phyloP scores from a whole-genome alignment of 2,329 filamentous ascomycete genomes.

The Fusarium redolens region DNA sequence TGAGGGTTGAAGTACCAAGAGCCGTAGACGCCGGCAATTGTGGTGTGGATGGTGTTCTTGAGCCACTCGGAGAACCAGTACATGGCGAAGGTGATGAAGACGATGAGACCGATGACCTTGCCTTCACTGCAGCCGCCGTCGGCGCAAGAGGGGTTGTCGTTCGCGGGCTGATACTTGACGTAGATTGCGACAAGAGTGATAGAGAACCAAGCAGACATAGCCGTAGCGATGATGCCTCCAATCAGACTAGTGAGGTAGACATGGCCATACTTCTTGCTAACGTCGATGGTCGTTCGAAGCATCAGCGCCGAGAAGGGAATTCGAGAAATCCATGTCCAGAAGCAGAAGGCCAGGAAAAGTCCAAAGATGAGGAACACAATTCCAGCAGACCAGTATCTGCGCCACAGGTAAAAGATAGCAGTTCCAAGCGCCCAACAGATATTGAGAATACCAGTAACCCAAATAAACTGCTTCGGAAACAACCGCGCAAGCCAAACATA shows the following conservation, averaged over 20 bases:
- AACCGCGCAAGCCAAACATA: constrained; percentile 82
- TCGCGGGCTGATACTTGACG: constrained; percentile 78
- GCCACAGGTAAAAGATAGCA: constrained; percentile 84
- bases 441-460: constrained; percentile 90
- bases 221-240: constrained; percentile 80
- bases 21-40: constrained; percentile 88
- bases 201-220: constrained; percentile 85
- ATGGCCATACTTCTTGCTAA: constrained; percentile 85
- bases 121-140: constrained; percentile 75
- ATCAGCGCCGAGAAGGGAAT: constrained; percentile 94
- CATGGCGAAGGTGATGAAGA: constrained; percentile 89
- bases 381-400: constrained; percentile 82
- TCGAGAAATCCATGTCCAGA: constrained; percentile 87
- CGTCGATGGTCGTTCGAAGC: constrained; percentile 86
- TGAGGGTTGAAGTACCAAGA: constrained; percentile 88
- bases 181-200: constrained; percentile 90
- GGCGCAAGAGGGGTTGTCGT: constrained; percentile 63
- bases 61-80: constrained; percentile 96
- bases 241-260: constrained; percentile 88
- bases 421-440: constrained; percentile 86
- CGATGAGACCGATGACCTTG: constrained; percentile 85
- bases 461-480: constrained; percentile 92
- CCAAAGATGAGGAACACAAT: constrained; percentile 86
- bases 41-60: constrained; percentile 92
- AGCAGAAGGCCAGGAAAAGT: constrained; percentile 81